Base-by-base conservation (phyloP, 257 asterid genomes). In the Solanum pennellii region DNA sequence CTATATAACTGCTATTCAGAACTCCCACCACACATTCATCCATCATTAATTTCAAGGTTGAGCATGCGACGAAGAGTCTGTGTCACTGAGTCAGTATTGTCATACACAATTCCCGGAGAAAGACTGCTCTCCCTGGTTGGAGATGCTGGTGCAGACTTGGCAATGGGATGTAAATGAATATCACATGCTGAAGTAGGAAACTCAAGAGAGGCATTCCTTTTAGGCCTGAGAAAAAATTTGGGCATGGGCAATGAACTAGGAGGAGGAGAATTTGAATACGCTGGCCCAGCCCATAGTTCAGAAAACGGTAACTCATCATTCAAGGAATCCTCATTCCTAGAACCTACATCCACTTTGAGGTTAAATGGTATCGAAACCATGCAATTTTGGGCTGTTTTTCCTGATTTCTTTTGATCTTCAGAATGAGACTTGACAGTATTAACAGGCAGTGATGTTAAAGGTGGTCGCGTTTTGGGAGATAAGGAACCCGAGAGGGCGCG, bases 261-360 rank as follows among this genome's bases (percentile, higher is more conserved):
- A 20, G 96, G 95, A 62, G 99, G 99, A 21, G 99, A 96, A 89
- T 93, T 95, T 0, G 98, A 97, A 88, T 97, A 97, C 9, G 98
- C 92, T 33, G 99, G 98, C 8, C 99, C 99, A 83, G 99, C 99
- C 99, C 99, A 97, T 18, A 89, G 96, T 93, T 96, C 99, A 27
- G 95, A 93, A 86, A 92, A 93, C 79, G 71, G 74, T 45, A 92
- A 85, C 44, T 88, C 95, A 10, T 84, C 89, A 29, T 23, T 68
- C 35, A 84, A 80, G 79, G 75, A 85, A 69, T 56, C 65, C 41
- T 87, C 89, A 41, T 68, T 77, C 29, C 82, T 56, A 35, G 74
- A 45, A 80, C 82, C 84, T 82, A 79, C 84, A 12, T 90, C 91
- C 72, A 88, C 85, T 33, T 89, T 83, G 91, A 92, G 88, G 65